Evolutionary conservation across 139 green algal genomes (phyloP).

Genomic region (Auxenochlorella pyrenoidosa): DNA sequence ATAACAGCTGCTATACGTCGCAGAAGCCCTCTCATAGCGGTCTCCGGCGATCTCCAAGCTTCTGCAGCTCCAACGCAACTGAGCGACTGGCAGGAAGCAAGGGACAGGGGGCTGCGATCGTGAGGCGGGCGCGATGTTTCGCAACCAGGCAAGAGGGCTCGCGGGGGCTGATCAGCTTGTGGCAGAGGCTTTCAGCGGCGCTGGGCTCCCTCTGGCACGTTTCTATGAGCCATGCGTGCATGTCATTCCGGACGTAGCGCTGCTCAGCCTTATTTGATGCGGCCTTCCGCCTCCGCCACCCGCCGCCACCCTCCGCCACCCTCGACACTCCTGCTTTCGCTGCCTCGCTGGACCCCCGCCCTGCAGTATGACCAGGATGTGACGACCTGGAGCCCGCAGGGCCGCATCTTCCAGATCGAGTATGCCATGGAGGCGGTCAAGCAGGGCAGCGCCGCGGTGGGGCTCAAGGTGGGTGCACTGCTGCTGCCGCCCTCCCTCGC

Average conservation of each 20-base stretch:
- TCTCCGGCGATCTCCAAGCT: too few species aligned
- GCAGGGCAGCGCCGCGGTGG: constrained; percentile 94
- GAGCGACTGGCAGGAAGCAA: too few species aligned
- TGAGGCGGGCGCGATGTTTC: background rate
- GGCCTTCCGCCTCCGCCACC: background rate
- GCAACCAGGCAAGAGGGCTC: constrained; percentile 1
- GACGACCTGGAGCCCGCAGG: constrained; percentile 95
- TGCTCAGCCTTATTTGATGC: background rate
- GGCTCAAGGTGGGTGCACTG: constrained; percentile 76
- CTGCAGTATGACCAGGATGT: constrained; percentile 98
- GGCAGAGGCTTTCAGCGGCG: background rate
- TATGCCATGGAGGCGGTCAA: constrained; percentile 99
- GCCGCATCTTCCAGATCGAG: constrained; percentile 96
- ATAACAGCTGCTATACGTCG: too few species aligned
- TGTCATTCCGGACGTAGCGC: background rate
- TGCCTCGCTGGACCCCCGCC: background rate
- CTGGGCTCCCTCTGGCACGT: background rate
- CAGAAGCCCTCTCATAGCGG: too few species aligned
- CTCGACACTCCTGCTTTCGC: background rate
- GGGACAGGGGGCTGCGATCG: background rate
- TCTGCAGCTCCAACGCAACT: too few species aligned
- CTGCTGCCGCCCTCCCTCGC: background rate
- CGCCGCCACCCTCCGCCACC: background rate
- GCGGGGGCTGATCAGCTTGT: background rate
- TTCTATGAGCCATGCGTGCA: background rate